Conservation (phyloP, 306 rosid genomes). For the Fragaria vesca region DNA sequence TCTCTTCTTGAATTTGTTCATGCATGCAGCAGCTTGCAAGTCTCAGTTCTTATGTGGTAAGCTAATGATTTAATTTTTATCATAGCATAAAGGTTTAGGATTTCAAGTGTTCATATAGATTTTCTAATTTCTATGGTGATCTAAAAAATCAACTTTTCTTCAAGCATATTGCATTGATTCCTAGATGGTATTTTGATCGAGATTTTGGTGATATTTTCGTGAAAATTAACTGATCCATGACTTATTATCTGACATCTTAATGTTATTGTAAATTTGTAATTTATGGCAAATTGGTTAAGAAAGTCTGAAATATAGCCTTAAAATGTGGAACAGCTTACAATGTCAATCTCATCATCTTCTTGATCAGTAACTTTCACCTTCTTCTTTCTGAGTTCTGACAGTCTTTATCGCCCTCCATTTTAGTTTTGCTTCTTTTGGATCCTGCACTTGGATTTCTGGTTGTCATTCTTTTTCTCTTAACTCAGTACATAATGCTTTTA, state of each 20-base stretch:
- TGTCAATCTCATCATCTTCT: conserved; percentile 2
- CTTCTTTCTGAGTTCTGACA: neutral
- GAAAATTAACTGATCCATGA: neutral
- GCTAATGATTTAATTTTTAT: neutral
- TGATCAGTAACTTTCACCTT: neutral
- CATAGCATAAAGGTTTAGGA: neutral
- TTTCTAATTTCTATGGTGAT: neutral
- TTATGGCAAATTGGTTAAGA: neutral
- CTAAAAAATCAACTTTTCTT: neutral
- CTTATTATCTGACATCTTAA: neutral
- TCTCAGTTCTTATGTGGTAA: neutral
- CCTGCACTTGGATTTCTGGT: conserved; percentile 3
- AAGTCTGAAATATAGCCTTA: neutral
- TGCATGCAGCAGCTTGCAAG: conserved; percentile 10
- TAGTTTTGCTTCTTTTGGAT: conserved; percentile 5
- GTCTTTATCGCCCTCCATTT: neutral
- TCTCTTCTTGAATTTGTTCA: neutral
- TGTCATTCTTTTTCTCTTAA: neutral
- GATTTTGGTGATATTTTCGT: neutral
- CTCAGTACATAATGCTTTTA: neutral
- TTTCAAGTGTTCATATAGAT: neutral
- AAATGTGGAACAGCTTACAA: neutral
- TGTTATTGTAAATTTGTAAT: neutral
- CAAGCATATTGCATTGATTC: neutral
- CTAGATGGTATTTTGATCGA: neutral